Evolutionary conservation across 768 basidiomycete genomes (phyloP).

Genomic region (Xerocomellus intermedius): DNA sequence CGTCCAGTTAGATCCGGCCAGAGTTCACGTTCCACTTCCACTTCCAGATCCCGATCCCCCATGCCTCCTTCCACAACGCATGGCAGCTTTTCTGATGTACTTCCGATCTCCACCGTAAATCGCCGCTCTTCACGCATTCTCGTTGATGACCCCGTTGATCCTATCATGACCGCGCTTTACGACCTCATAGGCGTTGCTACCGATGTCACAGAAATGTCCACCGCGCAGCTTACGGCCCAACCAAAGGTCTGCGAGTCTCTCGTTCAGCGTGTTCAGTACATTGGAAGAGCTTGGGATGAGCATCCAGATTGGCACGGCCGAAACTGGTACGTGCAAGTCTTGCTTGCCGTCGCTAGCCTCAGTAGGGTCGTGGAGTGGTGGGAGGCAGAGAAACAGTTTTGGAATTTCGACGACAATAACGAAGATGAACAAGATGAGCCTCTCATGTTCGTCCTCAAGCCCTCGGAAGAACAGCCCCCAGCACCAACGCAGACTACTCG

Average conservation of each 20-base stretch:
- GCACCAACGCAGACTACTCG: conserved; percentile 40
- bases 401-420: conserved; percentile 95
- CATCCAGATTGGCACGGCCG: conserved; percentile 98
- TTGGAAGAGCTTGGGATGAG: conserved; percentile 96
- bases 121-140: conserved; percentile 81
- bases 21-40: conserved; percentile 92
- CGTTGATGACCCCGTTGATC: conserved; percentile 82
- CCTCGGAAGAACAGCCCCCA: conserved; percentile 59
- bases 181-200: conserved; percentile 92
- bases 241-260: conserved; percentile 83
- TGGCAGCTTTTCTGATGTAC: conserved; percentile 60
- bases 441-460: conserved; percentile 90
- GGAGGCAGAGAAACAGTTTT: conserved; percentile 99
- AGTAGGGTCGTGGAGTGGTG: conserved; percentile 99
- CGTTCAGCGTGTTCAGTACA: conserved; percentile 86
- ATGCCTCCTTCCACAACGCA: conserved; percentile 70
- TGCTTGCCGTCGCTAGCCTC: conserved; percentile 93
- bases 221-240: conserved; percentile 79
- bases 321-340: conserved; percentile 96
- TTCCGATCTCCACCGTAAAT: conserved; percentile 46
- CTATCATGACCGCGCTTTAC: conserved; percentile 87
- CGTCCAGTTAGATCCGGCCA: conserved; percentile 69
- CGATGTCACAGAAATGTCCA: conserved; percentile 88
- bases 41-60: conserved; percentile 92
- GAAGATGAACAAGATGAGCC: conserved; percentile 90